A percentile compares a stretch with the other conserved stretches of the same genome.
Conservation (phyloP, 2,329 filamentous ascomycete species). For the Epichloe scottii region DNA sequence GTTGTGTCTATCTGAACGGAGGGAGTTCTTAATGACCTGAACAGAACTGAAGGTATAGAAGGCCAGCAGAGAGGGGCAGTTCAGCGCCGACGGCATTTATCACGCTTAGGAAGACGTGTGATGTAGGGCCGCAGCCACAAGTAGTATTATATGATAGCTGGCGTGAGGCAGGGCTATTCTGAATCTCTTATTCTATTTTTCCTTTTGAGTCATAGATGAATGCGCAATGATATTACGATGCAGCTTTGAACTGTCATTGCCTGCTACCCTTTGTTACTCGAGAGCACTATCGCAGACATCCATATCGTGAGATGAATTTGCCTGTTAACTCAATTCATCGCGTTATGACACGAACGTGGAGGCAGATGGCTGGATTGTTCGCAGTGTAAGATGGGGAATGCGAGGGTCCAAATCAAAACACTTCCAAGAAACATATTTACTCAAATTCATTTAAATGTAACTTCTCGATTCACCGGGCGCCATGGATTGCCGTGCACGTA, state of each 20-base stretch:
- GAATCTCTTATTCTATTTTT: slow-evolving; percentile 24
- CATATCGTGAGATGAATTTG: neutral
- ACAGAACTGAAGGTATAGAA: neutral
- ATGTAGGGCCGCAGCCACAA: neutral
- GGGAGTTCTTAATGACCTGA: neutral
- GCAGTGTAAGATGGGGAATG: too few relatives aligned
- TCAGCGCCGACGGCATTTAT: neutral
- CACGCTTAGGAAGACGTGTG: neutral
- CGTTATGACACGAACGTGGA: neutral
- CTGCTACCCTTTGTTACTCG: neutral
- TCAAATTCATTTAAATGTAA: too few relatives aligned
- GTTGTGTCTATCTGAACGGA: neutral
- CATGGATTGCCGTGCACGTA: too few relatives aligned
- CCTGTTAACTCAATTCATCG: neutral
- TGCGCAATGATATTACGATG: slow-evolving; percentile 17
- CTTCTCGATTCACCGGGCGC: too few relatives aligned
- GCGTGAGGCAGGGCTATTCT: slow-evolving; percentile 10
- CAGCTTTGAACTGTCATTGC: neutral
- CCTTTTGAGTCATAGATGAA: slow-evolving; percentile 25
- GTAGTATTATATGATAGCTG: slow-evolving; percentile 3
- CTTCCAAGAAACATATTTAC: too few relatives aligned
- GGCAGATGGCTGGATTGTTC: neutral
- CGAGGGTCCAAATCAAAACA: too few relatives aligned
- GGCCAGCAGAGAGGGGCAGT: neutral
- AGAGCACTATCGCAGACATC: neutral